These are phyloP conservation scores for Sanghuangporus baumii DNA, from an alignment of 1,284 basidiomycete genomes.

Conservation along the genomic window DNA sequence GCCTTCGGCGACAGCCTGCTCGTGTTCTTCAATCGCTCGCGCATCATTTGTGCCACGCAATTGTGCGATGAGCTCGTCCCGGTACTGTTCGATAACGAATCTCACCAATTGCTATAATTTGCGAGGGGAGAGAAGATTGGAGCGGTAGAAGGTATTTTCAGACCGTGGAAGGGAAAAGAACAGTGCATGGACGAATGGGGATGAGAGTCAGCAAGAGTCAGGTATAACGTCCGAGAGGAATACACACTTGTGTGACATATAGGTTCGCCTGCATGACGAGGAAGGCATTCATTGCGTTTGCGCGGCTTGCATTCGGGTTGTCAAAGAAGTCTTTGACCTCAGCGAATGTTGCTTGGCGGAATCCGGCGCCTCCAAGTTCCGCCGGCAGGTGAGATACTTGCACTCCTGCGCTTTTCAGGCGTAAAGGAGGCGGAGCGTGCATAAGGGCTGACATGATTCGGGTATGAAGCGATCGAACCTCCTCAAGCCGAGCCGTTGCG, in stretches of 20 bases:
- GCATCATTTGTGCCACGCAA: slow-evolving; percentile 55
- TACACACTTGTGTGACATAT: slow-evolving; percentile 75
- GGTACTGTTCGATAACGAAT: slow-evolving; percentile 84
- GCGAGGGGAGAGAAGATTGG: background rate
- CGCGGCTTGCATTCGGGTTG: slow-evolving; percentile 78
- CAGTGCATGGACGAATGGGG: background rate
- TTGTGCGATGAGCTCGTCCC: slow-evolving; percentile 69
- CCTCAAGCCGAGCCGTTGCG: slow-evolving; percentile 73
- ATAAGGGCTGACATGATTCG: slow-evolving; percentile 65
- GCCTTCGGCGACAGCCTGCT: slow-evolving; percentile 60
- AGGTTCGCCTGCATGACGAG: slow-evolving; percentile 86
- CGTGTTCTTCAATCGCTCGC: slow-evolving; percentile 27
- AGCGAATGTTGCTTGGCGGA: slow-evolving; percentile 74
- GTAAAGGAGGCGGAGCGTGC: slow-evolving; percentile 66
- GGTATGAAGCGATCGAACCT: slow-evolving; percentile 68
- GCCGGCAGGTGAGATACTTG: slow-evolving; percentile 39
- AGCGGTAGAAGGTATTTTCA: background rate
- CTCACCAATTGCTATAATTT: slow-evolving; percentile 75
- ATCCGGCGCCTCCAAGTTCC: slow-evolving; percentile 62
- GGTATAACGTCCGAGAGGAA: background rate
- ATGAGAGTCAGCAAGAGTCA: background rate
- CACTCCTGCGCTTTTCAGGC: slow-evolving; percentile 49
- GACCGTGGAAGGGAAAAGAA: slow-evolving; percentile 10
- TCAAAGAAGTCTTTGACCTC: slow-evolving; percentile 87
- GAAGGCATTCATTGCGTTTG: slow-evolving; percentile 80